Evolutionary conservation across 164 flowering plant genomes (phyloP).

Genomic region (Macadamia integrifolia): DNA sequence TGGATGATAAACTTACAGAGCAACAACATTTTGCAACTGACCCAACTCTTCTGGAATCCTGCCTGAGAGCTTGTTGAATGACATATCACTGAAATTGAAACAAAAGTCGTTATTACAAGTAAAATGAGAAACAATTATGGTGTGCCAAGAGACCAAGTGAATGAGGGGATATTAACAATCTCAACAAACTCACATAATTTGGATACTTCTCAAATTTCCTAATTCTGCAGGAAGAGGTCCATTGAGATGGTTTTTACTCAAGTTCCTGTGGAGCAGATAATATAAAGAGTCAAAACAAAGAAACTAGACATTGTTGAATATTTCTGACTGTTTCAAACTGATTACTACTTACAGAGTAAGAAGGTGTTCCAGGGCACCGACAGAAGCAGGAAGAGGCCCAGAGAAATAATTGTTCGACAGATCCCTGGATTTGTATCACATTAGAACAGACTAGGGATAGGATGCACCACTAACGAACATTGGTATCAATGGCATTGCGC

Average conservation of each 20-base stretch:
- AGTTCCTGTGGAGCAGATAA: slow-evolving; percentile 31
- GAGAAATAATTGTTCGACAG: slow-evolving; percentile 70
- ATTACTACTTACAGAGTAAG: slow-evolving; percentile 51
- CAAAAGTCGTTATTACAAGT: not conserved
- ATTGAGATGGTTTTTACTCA: slow-evolving; percentile 57
- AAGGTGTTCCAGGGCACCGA: slow-evolving; percentile 90
- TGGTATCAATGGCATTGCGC: too few relatives aligned
- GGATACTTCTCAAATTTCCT: slow-evolving; percentile 75
- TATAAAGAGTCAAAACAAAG: not conserved
- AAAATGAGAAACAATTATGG: not conserved
- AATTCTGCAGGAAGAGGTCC: slow-evolving; percentile 69
- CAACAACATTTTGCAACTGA: slow-evolving; percentile 61
- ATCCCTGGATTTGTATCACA: slow-evolving; percentile 41
- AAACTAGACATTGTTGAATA: not conserved
- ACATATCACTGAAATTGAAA: slow-evolving; percentile 50
- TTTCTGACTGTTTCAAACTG: not conserved
- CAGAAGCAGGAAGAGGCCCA: slow-evolving; percentile 65
- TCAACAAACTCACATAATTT: slow-evolving; percentile 46
- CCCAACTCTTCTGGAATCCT: slow-evolving; percentile 70
- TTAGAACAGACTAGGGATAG: too few relatives aligned
- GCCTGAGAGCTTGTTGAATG: slow-evolving; percentile 67
- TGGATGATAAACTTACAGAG: slow-evolving; percentile 44
- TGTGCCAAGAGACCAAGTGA: not conserved
- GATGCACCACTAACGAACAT: too few relatives aligned
- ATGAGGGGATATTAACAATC: not conserved